Conservation (phyloP, 371 early-diverging fungal genomes). For the Circinella minor region DNA sequence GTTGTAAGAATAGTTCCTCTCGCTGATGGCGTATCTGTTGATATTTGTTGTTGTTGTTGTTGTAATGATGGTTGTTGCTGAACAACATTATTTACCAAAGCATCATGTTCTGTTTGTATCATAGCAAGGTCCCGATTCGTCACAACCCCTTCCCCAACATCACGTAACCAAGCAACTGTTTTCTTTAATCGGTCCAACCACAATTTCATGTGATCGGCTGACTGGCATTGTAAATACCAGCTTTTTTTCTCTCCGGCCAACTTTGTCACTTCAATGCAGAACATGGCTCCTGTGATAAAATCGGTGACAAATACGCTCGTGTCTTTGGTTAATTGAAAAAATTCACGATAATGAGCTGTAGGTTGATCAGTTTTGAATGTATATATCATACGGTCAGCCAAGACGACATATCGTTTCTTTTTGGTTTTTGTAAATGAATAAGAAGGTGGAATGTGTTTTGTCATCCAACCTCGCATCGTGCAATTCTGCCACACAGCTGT, state of each 20-base stretch:
- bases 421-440: slow-evolving; percentile 37
- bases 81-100: slow-evolving; percentile 11
- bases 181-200: slow-evolving; percentile 41
- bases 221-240: slow-evolving; percentile 41
- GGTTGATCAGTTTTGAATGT: slow-evolving; percentile 38
- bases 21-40: background rate
- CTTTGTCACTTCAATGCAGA: slow-evolving; percentile 43
- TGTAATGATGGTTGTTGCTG: background rate
- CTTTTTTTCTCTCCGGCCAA: slow-evolving; percentile 13
- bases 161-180: slow-evolving; percentile 28
- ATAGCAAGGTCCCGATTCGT: slow-evolving; percentile 2
- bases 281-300: slow-evolving; percentile 29
- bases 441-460: slow-evolving; percentile 35
- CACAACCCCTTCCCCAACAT: slow-evolving; percentile 4
- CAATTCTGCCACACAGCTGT: slow-evolving; percentile 26
- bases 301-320: slow-evolving; percentile 46
- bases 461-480: slow-evolving; percentile 37
- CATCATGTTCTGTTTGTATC: slow-evolving; percentile 28
- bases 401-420: slow-evolving; percentile 36
- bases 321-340: slow-evolving; percentile 34
- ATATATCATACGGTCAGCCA: slow-evolving; percentile 42
- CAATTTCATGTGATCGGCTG: slow-evolving; percentile 36
- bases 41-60: background rate
- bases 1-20: background rate
- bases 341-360: slow-evolving; percentile 29